Base-by-base conservation (phyloP, 768 basidiomycete genomes). In the Lentinula lateritia region DNA sequence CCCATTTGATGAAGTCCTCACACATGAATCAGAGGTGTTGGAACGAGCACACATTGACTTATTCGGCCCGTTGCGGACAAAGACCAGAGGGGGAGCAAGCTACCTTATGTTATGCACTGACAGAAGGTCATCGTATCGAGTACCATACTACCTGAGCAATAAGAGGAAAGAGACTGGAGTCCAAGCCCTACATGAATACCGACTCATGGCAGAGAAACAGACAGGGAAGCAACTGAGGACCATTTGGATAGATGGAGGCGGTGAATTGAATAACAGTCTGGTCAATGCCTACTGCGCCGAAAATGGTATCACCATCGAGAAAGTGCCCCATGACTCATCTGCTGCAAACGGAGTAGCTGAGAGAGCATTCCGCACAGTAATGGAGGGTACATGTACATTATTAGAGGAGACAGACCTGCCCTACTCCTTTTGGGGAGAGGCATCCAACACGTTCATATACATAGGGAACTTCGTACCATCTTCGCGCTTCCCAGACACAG, bases 271-370 rank as follows among this genome's bases (percentile, higher is more conserved):
- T 5, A 69, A 67, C 55, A 28, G 61, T 0, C 52, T 67, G 5
- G 73, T 72, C 45, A 28, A 65, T 8, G 43, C n/a, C 1, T 67
- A 64, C 42, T 63, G 66, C 16, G 16, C 6, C 0, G 38, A 58
- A 7, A 53, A 68, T 15, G 72, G 74, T 1, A 72, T 73, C 15
- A 20, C 15, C 5, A 65, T 50, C 32, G 61, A 67, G 64, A 65
- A 48, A 18, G 66, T 66, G 20, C 62, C 58, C 7, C 72, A 66
- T 0, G 35, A 70, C 48, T 68, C 69, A 0, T 71, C 67, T 12
- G 52, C 69, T 23, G 68, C 70, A 18, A 72, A 74, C 32, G 70
- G 73, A 0, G 52, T 71, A 2, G 68, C 67, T 0, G 69, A 74
- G 43, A 64, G 64, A 0, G 56, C 63, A 1, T 72, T 71, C 50